Percentiles rank a stretch among this genome's conserved stretches.
Conservation (phyloP, 345 rosid species). For the Populus nigra region DNA sequence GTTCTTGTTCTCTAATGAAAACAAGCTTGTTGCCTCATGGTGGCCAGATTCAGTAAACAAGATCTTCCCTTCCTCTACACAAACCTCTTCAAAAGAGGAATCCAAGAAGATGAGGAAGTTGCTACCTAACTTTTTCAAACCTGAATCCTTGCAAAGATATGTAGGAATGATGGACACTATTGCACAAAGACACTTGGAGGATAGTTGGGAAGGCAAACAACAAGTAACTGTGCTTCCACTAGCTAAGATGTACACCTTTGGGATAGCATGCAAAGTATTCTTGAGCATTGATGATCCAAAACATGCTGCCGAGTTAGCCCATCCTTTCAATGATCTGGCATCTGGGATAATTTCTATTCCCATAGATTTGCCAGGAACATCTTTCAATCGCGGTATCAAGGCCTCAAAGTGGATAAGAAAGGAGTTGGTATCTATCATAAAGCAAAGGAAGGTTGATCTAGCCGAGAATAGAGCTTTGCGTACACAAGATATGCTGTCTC, state of each 20-base stretch:
- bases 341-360: conserved; percentile 24
- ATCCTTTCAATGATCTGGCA: conserved; percentile 18
- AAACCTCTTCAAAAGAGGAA: conserved; percentile 1
- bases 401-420: conserved; percentile 14
- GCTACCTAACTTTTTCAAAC: conserved; percentile 15
- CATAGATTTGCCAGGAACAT: conserved; percentile 21
- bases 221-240: conserved; percentile 20
- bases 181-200: conserved; percentile 17
- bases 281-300: conserved; percentile 18
- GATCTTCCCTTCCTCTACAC: conserved; percentile 17
- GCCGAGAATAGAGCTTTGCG: conserved; percentile 1
- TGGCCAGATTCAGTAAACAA: conserved; percentile 19
- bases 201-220: conserved; percentile 12
- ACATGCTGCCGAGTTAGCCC: background rate
- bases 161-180: conserved; percentile 17
- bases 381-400: conserved; percentile 13
- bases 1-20: conserved; percentile 25
- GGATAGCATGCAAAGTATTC: conserved; percentile 19
- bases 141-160: conserved; percentile 20
- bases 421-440: conserved; percentile 15
- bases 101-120: conserved; percentile 13
- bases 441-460: conserved; percentile 16
- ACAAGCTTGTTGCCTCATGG: conserved; percentile 21
- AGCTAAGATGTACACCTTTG: conserved; percentile 20
- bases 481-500: conserved; percentile 16